Evolutionary conservation across 345 rosid genomes (phyloP).

Genomic region (Brassica nigra): DNA sequence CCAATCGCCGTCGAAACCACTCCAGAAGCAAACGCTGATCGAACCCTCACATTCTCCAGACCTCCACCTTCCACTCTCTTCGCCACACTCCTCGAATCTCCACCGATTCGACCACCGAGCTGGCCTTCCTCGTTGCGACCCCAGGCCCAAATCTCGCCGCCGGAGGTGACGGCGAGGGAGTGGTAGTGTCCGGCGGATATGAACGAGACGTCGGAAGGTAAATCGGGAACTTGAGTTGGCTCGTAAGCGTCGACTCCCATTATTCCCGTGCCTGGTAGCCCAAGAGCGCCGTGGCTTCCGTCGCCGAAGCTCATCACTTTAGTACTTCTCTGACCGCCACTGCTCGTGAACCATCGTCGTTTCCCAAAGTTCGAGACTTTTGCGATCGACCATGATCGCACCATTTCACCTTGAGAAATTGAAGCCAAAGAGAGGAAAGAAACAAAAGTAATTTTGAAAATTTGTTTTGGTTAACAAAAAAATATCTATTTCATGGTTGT

Average conservation of each 20-base stretch:
- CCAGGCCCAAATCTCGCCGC: conserved; percentile 85
- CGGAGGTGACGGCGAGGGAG: conserved; percentile 81
- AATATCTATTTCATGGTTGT: neutral
- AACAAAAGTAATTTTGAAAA: neutral
- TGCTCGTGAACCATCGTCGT: neutral
- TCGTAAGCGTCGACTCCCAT: conserved; percentile 67
- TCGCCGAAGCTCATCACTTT: conserved; percentile 89
- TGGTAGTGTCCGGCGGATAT: conserved; percentile 84
- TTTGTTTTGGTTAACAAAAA: neutral
- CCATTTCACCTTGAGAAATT: neutral
- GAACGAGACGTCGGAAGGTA: conserved; percentile 59
- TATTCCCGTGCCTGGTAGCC: conserved; percentile 57
- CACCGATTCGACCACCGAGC: conserved; percentile 58
- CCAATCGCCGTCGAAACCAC: conserved; percentile 80
- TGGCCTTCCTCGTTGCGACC: conserved; percentile 85
- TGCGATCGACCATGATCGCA: neutral
- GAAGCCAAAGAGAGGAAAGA: neutral
- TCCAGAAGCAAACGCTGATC: conserved; percentile 77
- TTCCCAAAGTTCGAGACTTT: neutral
- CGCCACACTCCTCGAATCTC: conserved; percentile 65
- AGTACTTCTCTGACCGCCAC: neutral
- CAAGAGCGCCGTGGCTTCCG: conserved; percentile 80
- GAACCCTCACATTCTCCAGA: conserved; percentile 55
- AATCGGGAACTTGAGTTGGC: conserved; percentile 54
- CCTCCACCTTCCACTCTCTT: conserved; percentile 58